Base-by-base conservation (phyloP, 768 basidiomycete species). In the Psilocybe cyanescens region DNA sequence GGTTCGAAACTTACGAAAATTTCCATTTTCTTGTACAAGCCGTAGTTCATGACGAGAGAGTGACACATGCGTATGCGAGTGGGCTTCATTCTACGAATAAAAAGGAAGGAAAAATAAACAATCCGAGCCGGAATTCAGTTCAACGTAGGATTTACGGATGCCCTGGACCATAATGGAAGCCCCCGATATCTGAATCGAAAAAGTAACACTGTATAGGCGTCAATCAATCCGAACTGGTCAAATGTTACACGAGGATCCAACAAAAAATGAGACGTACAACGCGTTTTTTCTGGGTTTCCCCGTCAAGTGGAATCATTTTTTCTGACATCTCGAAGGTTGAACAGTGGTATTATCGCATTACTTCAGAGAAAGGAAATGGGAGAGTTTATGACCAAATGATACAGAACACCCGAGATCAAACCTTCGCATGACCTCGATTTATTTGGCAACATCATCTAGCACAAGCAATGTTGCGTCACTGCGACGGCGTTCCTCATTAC, bases 181-280 rank as follows among this genome's bases (percentile, higher is more conserved):
- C 97, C 97, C 97, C 97, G 75, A 99, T 96, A 73, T 99, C 97
- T 33, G 95, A 97, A 77, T 99, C 97, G 79, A 96, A 99, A 83
- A 99, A 99, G 81, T 99, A 99, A 73, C 97, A 99, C 92, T 97
- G 59, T 19, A 57, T 54, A 57, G 55, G 41, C 19, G 57, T 62
- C 61, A 65, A 67, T 63, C 55, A 55, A 55, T 61, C 61, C 52
- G 35, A 57, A 57, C 37, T 54, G 44, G 47, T 58, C 45, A 59
- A 17, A 56, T 56, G 44, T 12, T n/a, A 5, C 41, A 44, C 55
- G 64, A 45, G 30, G 58, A 33, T 51, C 28, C 45, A 30, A 62
- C 49, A 69, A 64, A 67, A 61, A 31, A 56, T 59, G 59, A 50
- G 52, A 83, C 93, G 56, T 77, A 95, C 95, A 56, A 97, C 95